These are phyloP conservation scores for Trichomonas vaginalis DNA, from an alignment of 208 protist species.

Conservation along the genomic window DNA sequence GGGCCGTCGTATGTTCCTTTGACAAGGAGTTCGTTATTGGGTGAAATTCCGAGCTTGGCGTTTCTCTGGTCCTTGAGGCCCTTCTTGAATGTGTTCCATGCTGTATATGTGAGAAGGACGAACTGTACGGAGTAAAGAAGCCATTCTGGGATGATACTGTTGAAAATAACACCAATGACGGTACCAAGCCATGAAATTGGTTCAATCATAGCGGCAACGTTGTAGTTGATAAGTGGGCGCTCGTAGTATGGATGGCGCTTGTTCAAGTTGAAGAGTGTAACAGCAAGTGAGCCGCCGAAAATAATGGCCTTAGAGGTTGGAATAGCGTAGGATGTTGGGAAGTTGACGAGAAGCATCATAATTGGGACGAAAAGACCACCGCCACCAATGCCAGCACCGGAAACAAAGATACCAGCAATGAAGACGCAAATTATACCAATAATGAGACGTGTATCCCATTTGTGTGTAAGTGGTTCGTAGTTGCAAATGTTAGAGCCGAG, in stretches of 20 bases:
- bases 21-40: background rate
- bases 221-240: slow-evolving; percentile 25
- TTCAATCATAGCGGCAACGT: slow-evolving; percentile 19
- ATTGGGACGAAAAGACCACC: slow-evolving; percentile 27
- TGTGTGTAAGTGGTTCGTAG: background rate
- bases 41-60: background rate
- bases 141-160: slow-evolving; percentile 21
- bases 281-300: slow-evolving; percentile 22
- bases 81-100: background rate
- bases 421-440: background rate
- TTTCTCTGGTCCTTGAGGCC: background rate
- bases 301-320: slow-evolving; percentile 22
- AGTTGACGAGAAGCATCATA: background rate
- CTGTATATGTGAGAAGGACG: slow-evolving; percentile 20
- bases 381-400: slow-evolving; percentile 21
- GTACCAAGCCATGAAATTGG: slow-evolving; percentile 24
- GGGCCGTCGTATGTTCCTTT: background rate
- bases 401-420: slow-evolving; percentile 9
- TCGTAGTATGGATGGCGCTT: background rate
- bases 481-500: background rate
- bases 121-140: slow-evolving; percentile 5
- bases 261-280: slow-evolving; percentile 16
- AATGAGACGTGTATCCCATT: background rate
- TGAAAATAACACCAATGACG: slow-evolving; percentile 24
- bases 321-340: slow-evolving; percentile 18